Evolutionary conservation across 306 rosid species (phyloP), one percentile per base, ranked within the genome.

Genomic region (Castanea crenata): DNA sequence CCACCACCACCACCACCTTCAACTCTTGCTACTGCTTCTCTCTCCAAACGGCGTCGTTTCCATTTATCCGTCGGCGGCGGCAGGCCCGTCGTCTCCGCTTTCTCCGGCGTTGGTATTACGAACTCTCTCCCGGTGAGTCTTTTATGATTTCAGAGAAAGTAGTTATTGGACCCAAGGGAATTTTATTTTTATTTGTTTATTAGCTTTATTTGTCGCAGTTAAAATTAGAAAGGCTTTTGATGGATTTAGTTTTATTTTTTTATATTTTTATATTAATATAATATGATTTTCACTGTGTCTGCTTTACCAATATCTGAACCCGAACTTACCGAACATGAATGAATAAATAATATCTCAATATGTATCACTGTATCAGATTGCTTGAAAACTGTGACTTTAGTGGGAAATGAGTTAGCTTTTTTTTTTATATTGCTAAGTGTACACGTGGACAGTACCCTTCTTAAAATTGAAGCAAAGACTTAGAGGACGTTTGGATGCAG

Each of bases 51-150:
- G 20, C 83, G 67, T 4, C 80, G 77, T 79, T 82, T 21, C 20
- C 16, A 78, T 0, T 56, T 75, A 61, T 71, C 89, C 19, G 55
- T 79, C 19, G 35, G 63, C 23, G 70, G 57, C 74, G 61, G 67
- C 4, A n/a, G 72, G 29, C 76, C 57, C 23, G 16, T n/a, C 59
- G 83, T 65, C 14, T 56, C 78, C 8, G 91, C 80, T 3, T 83
- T 88, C 1, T 73, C 86, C 23, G 69, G 79, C 4, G 71, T 79
- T 57, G 75, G 84, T 78, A 32, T 83, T 55, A 49, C 72, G 29
- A 81, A 88, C 69, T 88, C 90, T 54, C 78, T 80, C 4, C 90
- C 93, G 9, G 97, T 92, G 23, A 18, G 78, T 64, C 15, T 52
- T 27, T 6, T 38, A 62, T 38, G 46, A 38, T 38, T 38, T 38